A percentile compares a stretch with the other conserved stretches of the same genome.
Conservation (phyloP, 257 asterid genomes). For the Haberlea rhodopensis region DNA sequence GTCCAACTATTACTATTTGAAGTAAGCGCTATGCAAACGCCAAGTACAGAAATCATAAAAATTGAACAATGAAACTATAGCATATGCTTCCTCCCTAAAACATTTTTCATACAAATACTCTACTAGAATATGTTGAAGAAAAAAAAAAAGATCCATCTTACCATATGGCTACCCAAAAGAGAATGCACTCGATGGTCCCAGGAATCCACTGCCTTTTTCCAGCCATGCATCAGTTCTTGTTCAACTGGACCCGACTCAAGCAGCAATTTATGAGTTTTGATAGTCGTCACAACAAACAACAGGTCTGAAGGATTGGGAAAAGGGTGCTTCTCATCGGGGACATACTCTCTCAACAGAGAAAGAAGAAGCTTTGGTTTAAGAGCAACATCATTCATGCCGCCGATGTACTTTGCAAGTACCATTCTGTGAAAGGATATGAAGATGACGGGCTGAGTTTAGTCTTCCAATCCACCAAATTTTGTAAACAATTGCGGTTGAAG, state of each 20-base stretch:
- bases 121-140: not conserved
- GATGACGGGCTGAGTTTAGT: no score
- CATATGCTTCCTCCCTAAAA: not conserved
- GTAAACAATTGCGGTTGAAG: no score
- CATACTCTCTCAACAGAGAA: constrained; percentile 55
- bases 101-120: not conserved
- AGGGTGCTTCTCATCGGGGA: constrained; percentile 71
- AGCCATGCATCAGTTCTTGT: constrained; percentile 41
- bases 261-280: constrained; percentile 57
- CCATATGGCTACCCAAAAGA: constrained; percentile 62
- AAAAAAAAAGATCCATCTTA: constrained; percentile 15
- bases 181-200: constrained; percentile 67
- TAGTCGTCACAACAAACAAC: constrained; percentile 49
- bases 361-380: constrained; percentile 66
- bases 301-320: constrained; percentile 62
- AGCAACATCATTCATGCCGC: constrained; percentile 42
- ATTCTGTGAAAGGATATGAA: not conserved
- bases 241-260: constrained; percentile 41
- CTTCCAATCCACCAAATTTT: no score
- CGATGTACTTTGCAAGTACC: not conserved
- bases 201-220: constrained; percentile 74
- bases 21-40: not conserved
- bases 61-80: not conserved
- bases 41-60: not conserved
- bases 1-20: not conserved